Conservation (phyloP, 2,329 filamentous ascomycete species). For the Nemania diffusa region DNA sequence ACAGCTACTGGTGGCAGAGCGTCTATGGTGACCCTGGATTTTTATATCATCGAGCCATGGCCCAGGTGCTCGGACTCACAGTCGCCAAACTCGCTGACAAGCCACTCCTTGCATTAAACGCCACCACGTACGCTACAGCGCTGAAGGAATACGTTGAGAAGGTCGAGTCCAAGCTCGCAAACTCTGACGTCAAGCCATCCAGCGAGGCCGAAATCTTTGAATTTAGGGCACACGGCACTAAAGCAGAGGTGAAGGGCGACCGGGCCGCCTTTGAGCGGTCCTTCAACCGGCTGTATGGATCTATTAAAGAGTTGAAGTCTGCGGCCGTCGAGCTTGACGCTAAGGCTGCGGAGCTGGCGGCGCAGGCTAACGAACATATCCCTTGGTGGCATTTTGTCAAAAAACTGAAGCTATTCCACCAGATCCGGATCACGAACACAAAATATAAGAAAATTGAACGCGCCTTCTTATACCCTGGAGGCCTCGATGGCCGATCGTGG, state of each 20-base stretch:
- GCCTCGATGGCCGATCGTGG: slow-evolving; percentile 83
- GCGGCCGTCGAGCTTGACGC: slow-evolving; percentile 59
- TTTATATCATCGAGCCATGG: slow-evolving; percentile 72
- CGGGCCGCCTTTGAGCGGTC: slow-evolving; percentile 53
- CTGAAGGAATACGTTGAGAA: slow-evolving; percentile 64
- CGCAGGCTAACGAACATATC: slow-evolving; percentile 59
- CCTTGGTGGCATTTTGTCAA: slow-evolving; percentile 84
- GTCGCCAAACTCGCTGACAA: slow-evolving; percentile 70
- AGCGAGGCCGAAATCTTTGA: slow-evolving; percentile 48
- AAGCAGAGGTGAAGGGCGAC: slow-evolving; percentile 49
- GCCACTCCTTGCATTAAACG: slow-evolving; percentile 71
- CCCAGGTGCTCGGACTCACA: slow-evolving; percentile 72
- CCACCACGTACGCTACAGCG: slow-evolving; percentile 70
- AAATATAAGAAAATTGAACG: slow-evolving; percentile 89
- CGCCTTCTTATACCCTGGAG: slow-evolving; percentile 78
- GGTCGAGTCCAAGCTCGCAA: slow-evolving; percentile 61
- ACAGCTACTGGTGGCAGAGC: slow-evolving; percentile 90
- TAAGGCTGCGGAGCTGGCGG: slow-evolving; percentile 52
- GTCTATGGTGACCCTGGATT: slow-evolving; percentile 77
- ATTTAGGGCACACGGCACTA: slow-evolving; percentile 40
- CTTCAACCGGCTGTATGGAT: slow-evolving; percentile 53
- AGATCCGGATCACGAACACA: slow-evolving; percentile 75
- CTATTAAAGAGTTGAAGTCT: slow-evolving; percentile 48
- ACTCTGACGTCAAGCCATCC: slow-evolving; percentile 39
- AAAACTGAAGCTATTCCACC: slow-evolving; percentile 70